Evolutionary conservation across 345 rosid species (phyloP), one percentile per base, ranked within the genome.

Genomic region (Eutrema japonicum): DNA sequence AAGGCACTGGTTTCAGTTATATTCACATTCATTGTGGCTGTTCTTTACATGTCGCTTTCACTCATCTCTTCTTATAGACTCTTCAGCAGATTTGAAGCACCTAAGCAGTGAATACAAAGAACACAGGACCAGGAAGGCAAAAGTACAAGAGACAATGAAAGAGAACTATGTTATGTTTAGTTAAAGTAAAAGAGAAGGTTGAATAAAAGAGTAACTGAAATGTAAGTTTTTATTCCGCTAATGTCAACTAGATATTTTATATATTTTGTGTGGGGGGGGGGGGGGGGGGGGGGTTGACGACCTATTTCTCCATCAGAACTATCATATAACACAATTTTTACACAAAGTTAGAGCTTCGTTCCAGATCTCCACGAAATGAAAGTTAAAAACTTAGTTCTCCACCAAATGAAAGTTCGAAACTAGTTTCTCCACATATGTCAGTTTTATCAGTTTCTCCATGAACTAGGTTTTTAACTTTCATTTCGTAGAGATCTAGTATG

Each of bases 1-100:
- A 3, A 90, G 93, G 98, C 79, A 69, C 11, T 70, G 26, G 7
- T 64, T 30, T 76, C 79, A 10, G 61, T 64, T 55, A 1, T 76
- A 1, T 32, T 76, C 18, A 56, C 79, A 38, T 63, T 64, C 22
- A 3, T 64, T 64, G 79, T 76, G 22, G 38, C 66, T 52, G 0
- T 70, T 76, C 54, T 70, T 16, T 77, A 70, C 46, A 37, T 57
- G 18, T 49, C n/a, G 1, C 66, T 77, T 35, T 77, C 76, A 36
- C 16, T 77, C 13, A 49, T 70, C 71, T 77, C 80, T 56, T 70
- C 80, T 1, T 70, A 70, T 56, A 26, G 72, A 64, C 41, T 70
- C 54, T 77, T 70, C 33, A 70, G 27, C 41, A 77, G 65, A 57
- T 77, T 47, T 50, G 48, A 70, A 64, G 62, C 67, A 64, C 66